Conservation (phyloP, 371 early-diverging fungal genomes). For the Mortierella sp. region DNA sequence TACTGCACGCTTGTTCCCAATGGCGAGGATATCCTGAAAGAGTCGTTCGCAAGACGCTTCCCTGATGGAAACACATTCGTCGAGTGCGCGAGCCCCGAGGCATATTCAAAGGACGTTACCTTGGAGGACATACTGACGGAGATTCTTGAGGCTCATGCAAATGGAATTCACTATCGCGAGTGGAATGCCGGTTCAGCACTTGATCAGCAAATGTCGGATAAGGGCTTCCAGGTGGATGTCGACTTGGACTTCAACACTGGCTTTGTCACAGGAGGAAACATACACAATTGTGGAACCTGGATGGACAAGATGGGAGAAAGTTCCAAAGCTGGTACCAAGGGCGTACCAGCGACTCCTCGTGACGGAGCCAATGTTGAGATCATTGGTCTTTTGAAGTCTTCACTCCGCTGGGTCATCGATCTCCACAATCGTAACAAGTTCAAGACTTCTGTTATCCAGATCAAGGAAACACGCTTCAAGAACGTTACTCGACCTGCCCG, state of each 20-base stretch:
- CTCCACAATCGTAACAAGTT: constrained; percentile 61
- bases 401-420: constrained; percentile 82
- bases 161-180: constrained; percentile 94
- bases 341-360: constrained; percentile 93
- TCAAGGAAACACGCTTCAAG: constrained; percentile 38
- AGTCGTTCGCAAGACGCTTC: constrained; percentile 85
- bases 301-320: constrained; percentile 99
- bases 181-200: constrained; percentile 92
- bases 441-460: constrained; percentile 59
- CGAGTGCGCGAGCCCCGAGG: constrained; percentile 66
- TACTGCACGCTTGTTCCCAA: constrained; percentile 84
- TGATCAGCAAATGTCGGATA: constrained; percentile 91
- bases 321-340: constrained; percentile 89
- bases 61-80: constrained; percentile 80
- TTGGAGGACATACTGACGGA: constrained; percentile 92
- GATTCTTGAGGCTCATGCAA: constrained; percentile 89
- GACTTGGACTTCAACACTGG: constrained; percentile 79
- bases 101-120: constrained; percentile 70
- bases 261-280: constrained; percentile 88
- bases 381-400: constrained; percentile 85
- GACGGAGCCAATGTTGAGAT: constrained; percentile 96
- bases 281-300: constrained; percentile 98
- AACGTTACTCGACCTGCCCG: constrained; percentile 17
- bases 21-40: constrained; percentile 78
- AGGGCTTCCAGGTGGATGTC: constrained; percentile 89